These are phyloP conservation scores for Besnoitia besnoiti DNA, from an alignment of 169 alveolate species.

Conservation along the genomic window DNA sequence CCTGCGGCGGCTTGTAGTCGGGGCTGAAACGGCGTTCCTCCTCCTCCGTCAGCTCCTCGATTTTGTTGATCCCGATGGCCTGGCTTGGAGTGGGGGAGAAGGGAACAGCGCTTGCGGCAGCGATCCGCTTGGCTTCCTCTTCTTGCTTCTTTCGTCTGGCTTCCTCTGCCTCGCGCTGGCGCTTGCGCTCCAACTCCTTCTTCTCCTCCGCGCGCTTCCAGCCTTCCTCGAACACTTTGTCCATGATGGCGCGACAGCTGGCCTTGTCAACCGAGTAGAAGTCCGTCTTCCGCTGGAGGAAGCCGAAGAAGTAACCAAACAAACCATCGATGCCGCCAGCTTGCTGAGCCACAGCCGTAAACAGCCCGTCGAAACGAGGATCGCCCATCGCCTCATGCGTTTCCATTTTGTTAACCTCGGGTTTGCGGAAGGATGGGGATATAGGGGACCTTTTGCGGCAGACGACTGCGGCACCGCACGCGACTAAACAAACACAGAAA, in stretches of 20 bases:
- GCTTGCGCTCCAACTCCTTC: constrained; percentile 76
- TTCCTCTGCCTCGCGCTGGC: constrained; percentile 60
- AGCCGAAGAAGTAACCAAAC: constrained; percentile 92
- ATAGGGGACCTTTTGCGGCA: too few species aligned
- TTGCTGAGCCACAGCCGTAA: constrained; percentile 78
- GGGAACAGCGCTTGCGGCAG: constrained; percentile 6
- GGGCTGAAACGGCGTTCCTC: constrained; percentile 55
- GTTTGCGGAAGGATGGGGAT: too few species aligned
- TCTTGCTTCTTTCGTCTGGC: constrained; percentile 31
- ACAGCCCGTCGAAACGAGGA: constrained; percentile 71
- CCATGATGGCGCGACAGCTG: constrained; percentile 65
- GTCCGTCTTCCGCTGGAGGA: constrained; percentile 95
- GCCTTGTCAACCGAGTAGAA: constrained; percentile 82
- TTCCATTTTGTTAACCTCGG: not conserved
- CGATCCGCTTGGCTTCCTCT: constrained; percentile 43
- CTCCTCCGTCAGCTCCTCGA: constrained; percentile 76
- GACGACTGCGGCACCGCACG: too few species aligned
- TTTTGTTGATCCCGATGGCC: constrained; percentile 34
- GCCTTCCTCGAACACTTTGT: constrained; percentile 80
- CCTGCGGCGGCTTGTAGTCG: not conserved
- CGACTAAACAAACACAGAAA: too few species aligned
- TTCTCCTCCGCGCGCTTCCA: constrained; percentile 73
- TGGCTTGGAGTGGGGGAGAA: not conserved
- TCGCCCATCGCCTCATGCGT: constrained; percentile 61
- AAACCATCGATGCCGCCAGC: constrained; percentile 94